Conservation (phyloP, 257 asterid genomes). For the Mitragyna speciosa region DNA sequence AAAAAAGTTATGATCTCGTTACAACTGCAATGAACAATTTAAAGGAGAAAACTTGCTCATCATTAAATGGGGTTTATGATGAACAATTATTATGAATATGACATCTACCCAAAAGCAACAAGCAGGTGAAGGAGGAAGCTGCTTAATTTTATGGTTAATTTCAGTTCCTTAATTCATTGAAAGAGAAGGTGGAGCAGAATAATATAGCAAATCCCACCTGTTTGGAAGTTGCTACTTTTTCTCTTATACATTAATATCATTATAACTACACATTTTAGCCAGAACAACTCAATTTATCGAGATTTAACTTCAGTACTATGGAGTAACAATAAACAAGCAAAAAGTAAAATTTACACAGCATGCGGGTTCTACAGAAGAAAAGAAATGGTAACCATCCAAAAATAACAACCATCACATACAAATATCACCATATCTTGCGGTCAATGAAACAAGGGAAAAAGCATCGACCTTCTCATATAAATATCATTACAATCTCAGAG, state of each 20-base stretch:
- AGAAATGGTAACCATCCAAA: background rate
- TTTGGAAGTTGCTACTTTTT: background rate
- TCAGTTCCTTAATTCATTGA: background rate
- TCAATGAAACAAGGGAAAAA: too few relatives aligned
- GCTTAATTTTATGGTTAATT: background rate
- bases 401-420: background rate
- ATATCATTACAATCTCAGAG: background rate
- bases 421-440: background rate
- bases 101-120: background rate
- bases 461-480: background rate
- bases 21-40: background rate
- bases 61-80: background rate
- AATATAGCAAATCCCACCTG: background rate
- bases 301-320: background rate
- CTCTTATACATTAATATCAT: too few relatives aligned
- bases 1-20: background rate
- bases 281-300: background rate
- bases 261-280: background rate
- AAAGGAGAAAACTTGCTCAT: background rate
- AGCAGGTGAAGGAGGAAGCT: background rate
- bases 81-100: background rate
- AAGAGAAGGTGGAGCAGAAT: background rate
- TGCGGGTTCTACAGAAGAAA: background rate
- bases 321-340: background rate
- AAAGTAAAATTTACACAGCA: background rate